A percentile compares a stretch with the other conserved stretches of the same genome.
phyloP scores from a whole-genome alignment of 805 yeast species.

The Candida anglica region DNA sequence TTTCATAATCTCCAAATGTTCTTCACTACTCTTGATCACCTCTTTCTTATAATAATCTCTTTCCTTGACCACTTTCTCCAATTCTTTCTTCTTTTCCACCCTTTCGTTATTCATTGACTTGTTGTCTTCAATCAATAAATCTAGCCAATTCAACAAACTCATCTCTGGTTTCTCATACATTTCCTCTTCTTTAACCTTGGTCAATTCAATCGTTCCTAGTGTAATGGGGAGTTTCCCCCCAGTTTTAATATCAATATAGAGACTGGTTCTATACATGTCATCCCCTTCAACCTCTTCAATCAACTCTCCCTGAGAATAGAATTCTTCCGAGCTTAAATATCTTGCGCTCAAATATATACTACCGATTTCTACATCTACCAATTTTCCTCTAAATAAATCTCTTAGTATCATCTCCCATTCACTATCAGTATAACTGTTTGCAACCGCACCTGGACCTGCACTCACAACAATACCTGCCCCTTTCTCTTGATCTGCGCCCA shows the following conservation, averaged over 20 bases:
- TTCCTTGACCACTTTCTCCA: conserved; percentile 7
- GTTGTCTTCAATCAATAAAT: conserved; percentile 13
- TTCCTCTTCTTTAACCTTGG: conserved; percentile 14
- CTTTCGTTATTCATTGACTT: conserved; percentile 7
- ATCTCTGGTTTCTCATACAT: conserved; percentile 10
- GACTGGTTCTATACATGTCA: no score
- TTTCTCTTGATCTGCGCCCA: no score
- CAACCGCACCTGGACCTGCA: no score
- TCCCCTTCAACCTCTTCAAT: no score
- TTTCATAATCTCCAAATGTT: conserved; percentile 14
- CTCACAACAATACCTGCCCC: no score
- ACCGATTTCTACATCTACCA: no score
- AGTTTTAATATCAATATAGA: conserved; percentile 19
- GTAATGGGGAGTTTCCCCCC: conserved; percentile 20
- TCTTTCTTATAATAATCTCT: conserved; percentile 8
- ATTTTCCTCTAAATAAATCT: conserved; percentile 17
- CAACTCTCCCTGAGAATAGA: no score
- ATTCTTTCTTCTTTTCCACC: conserved; percentile 4
- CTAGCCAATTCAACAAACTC: conserved; percentile 25
- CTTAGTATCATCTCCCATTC: conserved; percentile 16
- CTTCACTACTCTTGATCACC: conserved; percentile 3
- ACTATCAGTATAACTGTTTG: conserved; percentile 8
- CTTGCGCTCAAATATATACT: no score
- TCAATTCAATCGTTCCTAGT: conserved; percentile 18
- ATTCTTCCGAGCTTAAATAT: no score